phyloP scores from a whole-genome alignment of 139 green algal species.

The Coelastrella sp. region DNA sequence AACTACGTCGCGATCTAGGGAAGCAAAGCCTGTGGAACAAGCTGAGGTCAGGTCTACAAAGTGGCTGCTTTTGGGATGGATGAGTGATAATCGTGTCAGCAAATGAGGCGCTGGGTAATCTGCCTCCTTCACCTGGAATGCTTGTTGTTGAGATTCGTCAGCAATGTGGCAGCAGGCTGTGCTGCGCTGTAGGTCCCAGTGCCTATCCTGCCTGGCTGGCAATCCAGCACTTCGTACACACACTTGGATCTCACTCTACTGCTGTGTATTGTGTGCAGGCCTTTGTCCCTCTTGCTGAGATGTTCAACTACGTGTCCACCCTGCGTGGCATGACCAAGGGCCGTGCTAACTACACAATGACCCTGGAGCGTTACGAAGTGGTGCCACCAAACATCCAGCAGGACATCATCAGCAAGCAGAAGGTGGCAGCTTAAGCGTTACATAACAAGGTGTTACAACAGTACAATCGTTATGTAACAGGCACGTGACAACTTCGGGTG shows the following conservation, averaged over 20 bases:
- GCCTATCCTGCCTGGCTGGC: not conserved
- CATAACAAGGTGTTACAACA: not conserved
- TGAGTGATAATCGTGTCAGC: not conserved
- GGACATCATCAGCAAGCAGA: conserved; percentile 46
- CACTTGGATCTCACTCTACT: not conserved
- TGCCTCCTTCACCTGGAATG: not conserved
- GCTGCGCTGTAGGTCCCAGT: not conserved
- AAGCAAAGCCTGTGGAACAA: too few relatives aligned
- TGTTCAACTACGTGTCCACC: conserved; percentile 98
- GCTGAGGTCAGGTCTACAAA: too few relatives aligned
- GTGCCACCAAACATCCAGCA: conserved; percentile 95
- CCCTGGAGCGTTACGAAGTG: conserved; percentile 81
- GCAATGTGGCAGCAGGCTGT: not conserved
- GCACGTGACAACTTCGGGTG: too few relatives aligned
- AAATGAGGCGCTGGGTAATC: not conserved
- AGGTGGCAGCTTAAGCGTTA: conserved; percentile 43
- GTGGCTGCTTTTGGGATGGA: too few relatives aligned
- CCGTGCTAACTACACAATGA: conserved; percentile 73
- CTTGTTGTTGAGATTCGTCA: not conserved
- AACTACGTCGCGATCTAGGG: too few relatives aligned
- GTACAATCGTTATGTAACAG: not conserved
- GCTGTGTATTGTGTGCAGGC: conserved; percentile 71
- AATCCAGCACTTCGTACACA: not conserved
- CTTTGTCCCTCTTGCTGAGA: conserved; percentile 94
- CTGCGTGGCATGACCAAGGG: conserved; percentile 98